phyloP scores from a whole-genome alignment of 1,284 basidiomycete genomes.

The Ganoderma multipileum region DNA sequence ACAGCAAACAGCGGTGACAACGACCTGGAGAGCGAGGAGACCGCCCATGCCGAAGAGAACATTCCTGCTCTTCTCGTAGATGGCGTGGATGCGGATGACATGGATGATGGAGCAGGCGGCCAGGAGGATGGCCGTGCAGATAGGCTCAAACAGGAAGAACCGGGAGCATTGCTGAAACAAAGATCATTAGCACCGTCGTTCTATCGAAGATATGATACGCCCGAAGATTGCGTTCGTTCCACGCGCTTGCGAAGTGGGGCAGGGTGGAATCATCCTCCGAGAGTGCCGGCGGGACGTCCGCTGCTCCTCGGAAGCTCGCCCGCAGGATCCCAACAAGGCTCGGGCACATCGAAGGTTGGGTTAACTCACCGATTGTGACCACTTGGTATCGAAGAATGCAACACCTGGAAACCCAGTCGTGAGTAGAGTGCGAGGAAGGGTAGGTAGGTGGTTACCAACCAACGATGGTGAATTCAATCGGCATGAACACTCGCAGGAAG shows the following conservation, averaged over 20 bases:
- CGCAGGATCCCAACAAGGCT: not conserved
- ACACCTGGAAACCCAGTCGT: slow-evolving; percentile 55
- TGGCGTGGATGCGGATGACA: slow-evolving; percentile 77
- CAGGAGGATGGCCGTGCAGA: slow-evolving; percentile 78
- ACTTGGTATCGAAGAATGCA: slow-evolving; percentile 81
- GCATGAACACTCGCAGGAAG: slow-evolving; percentile 77
- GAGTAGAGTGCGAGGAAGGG: slow-evolving; percentile 6
- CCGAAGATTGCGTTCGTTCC: not conserved
- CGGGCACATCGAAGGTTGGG: not conserved
- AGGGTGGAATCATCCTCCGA: slow-evolving; percentile 6
- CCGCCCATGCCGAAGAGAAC: slow-evolving; percentile 62
- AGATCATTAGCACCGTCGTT: slow-evolving; percentile 12
- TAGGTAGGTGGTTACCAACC: slow-evolving; percentile 51
- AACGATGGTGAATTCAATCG: slow-evolving; percentile 75
- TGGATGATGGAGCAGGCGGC: slow-evolving; percentile 75
- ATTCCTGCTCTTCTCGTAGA: slow-evolving; percentile 67
- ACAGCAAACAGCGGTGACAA: slow-evolving; percentile 72
- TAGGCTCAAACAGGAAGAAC: slow-evolving; percentile 86
- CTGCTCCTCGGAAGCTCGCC: not conserved
- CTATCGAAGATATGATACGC: not conserved
- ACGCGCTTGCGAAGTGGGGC: not conserved
- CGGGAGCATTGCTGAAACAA: slow-evolving; percentile 58
- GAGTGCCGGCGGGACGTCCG: not conserved
- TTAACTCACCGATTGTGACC: slow-evolving; percentile 55
- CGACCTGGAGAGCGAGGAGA: slow-evolving; percentile 70